Base-by-base conservation (phyloP, 2,329 filamentous ascomycete species). In the Biscogniauxia sp. region DNA sequence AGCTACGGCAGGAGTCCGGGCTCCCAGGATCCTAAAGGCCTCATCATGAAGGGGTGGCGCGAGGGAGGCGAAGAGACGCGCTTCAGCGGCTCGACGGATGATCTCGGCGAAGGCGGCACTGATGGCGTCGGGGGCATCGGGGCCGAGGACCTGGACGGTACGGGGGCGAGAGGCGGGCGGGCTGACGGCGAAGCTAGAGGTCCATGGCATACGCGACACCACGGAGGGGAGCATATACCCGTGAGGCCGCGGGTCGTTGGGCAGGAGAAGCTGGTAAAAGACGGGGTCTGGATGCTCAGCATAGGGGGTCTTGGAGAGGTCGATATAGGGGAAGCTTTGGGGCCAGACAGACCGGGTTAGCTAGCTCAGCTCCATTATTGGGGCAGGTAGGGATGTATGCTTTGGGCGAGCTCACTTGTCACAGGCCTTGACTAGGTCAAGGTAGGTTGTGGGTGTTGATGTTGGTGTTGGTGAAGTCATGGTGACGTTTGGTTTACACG, bases 171-270 rank as follows among this genome's bases (percentile, higher is more conserved):
- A 66, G 32, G 74, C 58, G 11, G 63, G 56, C 4, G 59, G 66
- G 58, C 64, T 67, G 53, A 77, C 60, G 9, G 25, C 32, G 61
- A 77, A 77, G 28, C 72, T 70, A 1, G 67, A n/a, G 4, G 75
- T 77, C 75, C 76, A 77, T 2, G 80, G 79, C 72, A 84, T 79
- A 37, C 72, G 69, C 20, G 73, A 57, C 3, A 83, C 77, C 13
- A 76, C 79, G n/a, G 68, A 69, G 4, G 77, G 76, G 55, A 79
- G 75, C 45, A 84, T 75, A 69, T 81, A 80, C 67, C 81, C 81
- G 63, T 84, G 81, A 0, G 79, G 72, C 2, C 79, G 75, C n/a
- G 73, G 58, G 62, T 84, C 81, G 0, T 74, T 67, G 0, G 77
- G 74, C 4, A 84, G 73, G 2, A 76, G 67, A 26, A 84, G 77